Evolutionary conservation across 2,329 filamentous ascomycete species (phyloP), one percentile per base, ranked within the genome.

Genomic region (Aspergillus nomiae): DNA sequence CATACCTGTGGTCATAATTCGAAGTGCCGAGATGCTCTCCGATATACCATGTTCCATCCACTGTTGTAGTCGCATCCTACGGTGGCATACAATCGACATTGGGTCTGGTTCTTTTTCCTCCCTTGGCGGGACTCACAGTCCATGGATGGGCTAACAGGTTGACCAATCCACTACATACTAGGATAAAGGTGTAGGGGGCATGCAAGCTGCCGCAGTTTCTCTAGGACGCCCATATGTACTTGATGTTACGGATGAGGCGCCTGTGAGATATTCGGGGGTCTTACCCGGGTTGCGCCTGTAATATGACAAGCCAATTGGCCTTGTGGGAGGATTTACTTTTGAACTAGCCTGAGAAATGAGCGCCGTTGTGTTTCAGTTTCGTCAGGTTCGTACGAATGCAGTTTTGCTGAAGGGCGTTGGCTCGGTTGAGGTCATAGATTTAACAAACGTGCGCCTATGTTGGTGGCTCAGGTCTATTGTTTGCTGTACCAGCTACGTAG

Each of bases 121-220:
- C 10, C 3, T 28, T 2, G 16, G 24, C 2, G 8, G 12, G 5
- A 19, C 2, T 16, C 2, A 19, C 2, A 11, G 14, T 4, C 16
- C 2, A 41, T n/a, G 1, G 19, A 1, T 8, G 4, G 8, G 9
- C 3, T 41, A 14, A 4, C 1, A 4, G 6, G 11, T 21, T 43
- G 41, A 24, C 11, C 12, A 6, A 3, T 0, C 11, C 10, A 2
- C 0, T 14, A 24, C 19, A n/a, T 1, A 2, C 3, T n/a, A 41
- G 19, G 8, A 24, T 12, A 14, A 11, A 12, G 4, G n/a, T 5
- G 21, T 10, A 46, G n/a, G 10, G 10, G 2, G 24, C 0, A 14
- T 21, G 10, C 43, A 9, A 46, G 24, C 43, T 7, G n/a, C n/a
- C 2, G 19, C n/a, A 24, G n/a, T 1, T 11, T 21, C 43, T 14